These are phyloP conservation scores for Coix lacrymajobi DNA, from an alignment of 176 grass and related monocot species.

Conservation along the genomic window DNA sequence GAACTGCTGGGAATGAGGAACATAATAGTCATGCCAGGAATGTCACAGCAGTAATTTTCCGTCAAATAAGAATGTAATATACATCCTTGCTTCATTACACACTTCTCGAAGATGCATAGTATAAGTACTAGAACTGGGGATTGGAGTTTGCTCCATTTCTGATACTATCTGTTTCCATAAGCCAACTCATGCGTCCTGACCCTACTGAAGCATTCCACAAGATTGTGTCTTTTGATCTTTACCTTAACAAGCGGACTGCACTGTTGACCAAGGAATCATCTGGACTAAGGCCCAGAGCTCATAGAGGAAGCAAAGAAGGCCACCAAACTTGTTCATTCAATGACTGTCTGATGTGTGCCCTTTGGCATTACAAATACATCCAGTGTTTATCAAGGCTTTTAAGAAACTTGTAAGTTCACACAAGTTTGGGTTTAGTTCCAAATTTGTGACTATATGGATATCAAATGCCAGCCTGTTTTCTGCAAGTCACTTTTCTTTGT, in stretches of 20 bases:
- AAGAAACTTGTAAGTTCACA: not conserved
- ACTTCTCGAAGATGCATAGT: not conserved
- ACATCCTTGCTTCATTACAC: not conserved
- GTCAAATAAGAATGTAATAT: not conserved
- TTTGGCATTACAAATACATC: not conserved
- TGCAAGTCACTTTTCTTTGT: not conserved
- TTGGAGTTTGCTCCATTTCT: not conserved
- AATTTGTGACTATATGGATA: not conserved
- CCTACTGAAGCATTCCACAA: not conserved
- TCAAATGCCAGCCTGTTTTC: not conserved
- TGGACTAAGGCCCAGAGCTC: not conserved
- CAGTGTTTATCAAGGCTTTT: not conserved
- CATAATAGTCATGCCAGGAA: not conserved
- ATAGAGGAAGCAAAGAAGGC: not conserved
- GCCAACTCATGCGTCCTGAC: not conserved
- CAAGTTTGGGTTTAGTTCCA: not conserved
- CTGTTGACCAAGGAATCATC: not conserved
- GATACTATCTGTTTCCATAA: not conserved
- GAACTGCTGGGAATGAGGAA: not conserved
- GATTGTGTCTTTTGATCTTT: not conserved
- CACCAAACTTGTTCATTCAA: not conserved
- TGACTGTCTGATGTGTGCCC: not conserved
- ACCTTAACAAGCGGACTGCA: not conserved
- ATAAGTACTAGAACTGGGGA: not conserved
- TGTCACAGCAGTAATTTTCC: not conserved